Percentiles rank a stretch among this genome's conserved stretches.
These are phyloP conservation scores for Candida gorgasii DNA, from an alignment of 805 yeast genomes.

Conservation along the genomic window DNA sequence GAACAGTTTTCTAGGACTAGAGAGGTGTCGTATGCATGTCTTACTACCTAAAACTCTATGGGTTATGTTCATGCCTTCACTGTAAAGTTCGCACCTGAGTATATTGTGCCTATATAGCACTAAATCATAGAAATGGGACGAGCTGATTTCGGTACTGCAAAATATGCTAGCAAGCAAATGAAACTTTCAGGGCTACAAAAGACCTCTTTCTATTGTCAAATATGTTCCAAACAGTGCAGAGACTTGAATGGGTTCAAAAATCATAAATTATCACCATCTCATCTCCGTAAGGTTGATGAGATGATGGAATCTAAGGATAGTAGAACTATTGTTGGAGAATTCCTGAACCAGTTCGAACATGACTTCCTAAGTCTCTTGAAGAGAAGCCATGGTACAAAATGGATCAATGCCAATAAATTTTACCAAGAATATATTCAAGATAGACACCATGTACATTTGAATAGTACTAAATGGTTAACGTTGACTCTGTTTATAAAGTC, in stretches of 20 bases:
- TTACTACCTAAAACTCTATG: background rate
- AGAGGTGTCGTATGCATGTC: background rate
- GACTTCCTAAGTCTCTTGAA: conserved; percentile 66
- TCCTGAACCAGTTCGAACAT: conserved; percentile 55
- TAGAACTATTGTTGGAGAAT: conserved; percentile 51
- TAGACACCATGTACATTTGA: conserved; percentile 85
- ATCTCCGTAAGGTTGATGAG: conserved; percentile 52
- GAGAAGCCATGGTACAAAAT: conserved; percentile 77
- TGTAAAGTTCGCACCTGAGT: conserved; percentile 1
- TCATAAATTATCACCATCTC: conserved; percentile 83
- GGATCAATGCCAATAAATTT: conserved; percentile 76
- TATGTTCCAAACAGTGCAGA: conserved; percentile 90
- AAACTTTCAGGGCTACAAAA: conserved; percentile 85
- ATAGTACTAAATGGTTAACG: conserved; percentile 79
- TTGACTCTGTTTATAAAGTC: conserved; percentile 66
- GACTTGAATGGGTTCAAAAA: conserved; percentile 95
- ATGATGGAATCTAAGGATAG: conserved; percentile 37
- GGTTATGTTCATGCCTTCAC: conserved; percentile 2
- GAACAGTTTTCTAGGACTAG: conserved; percentile 34
- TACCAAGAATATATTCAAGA: conserved; percentile 89
- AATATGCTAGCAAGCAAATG: conserved; percentile 71
- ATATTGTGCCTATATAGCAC: too few relatives aligned
- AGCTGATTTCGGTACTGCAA: conserved; percentile 51
- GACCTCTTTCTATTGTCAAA: conserved; percentile 84
- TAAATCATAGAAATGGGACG: conserved; percentile 18